A percentile compares a stretch with the other conserved stretches of the same genome.
phyloP scores from a whole-genome alignment of 2,329 filamentous ascomycete species.

The Orbilia blumenaviensis region DNA sequence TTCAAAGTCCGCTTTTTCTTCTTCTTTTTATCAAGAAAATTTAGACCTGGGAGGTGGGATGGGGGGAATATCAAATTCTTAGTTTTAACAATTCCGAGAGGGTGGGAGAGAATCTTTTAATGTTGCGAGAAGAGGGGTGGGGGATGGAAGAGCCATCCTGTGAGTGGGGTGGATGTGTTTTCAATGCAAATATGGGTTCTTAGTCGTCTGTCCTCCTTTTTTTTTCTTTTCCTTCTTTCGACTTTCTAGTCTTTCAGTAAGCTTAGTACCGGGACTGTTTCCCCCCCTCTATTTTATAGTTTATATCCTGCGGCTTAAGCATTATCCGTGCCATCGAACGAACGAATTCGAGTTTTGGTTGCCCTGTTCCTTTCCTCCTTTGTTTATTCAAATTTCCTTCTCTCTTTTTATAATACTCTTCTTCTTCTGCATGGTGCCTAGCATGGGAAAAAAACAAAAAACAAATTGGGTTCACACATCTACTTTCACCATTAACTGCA shows the following conservation, averaged over 20 bases:
- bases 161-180: not conserved
- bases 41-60: slow-evolving; percentile 48
- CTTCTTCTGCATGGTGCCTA: not conserved
- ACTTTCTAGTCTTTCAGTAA: too few species aligned
- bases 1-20: slow-evolving; percentile 5
- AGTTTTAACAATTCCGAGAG: not conserved
- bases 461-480: not conserved
- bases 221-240: not conserved
- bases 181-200: slow-evolving; percentile 19
- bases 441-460: too few species aligned
- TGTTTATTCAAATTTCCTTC: not conserved
- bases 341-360: not conserved
- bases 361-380: too few species aligned
- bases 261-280: not conserved
- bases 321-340: not conserved
- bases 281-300: too few species aligned
- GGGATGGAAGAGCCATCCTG: not conserved
- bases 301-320: not conserved
- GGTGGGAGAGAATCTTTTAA: slow-evolving; percentile 13
- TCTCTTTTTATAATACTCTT: not conserved
- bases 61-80: slow-evolving; percentile 21
- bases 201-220: not conserved
- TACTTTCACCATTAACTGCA: not conserved
- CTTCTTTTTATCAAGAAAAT: slow-evolving; percentile 9
- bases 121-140: not conserved